Evolutionary conservation across 2,329 filamentous ascomycete genomes (phyloP).

Genomic region (Paramyrothecium sp.): DNA sequence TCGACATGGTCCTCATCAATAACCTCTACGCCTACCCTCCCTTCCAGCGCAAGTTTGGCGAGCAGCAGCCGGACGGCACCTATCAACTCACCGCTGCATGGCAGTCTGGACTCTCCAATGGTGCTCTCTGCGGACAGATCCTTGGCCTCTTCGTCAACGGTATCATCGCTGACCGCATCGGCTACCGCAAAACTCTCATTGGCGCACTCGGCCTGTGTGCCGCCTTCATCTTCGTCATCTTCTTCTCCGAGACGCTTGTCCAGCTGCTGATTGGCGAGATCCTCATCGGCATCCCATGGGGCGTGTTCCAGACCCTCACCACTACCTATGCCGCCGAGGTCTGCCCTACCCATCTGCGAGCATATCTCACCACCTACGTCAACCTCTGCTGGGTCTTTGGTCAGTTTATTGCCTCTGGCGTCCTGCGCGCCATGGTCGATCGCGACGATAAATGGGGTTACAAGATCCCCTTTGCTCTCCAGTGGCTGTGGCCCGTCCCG

Average conservation of each 20-base stretch:
- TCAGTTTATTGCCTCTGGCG: constrained; percentile 42
- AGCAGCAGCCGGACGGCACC: constrained; percentile 26
- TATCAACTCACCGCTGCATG: constrained; percentile 49
- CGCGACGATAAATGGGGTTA: constrained; percentile 40
- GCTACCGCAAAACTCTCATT: constrained; percentile 47
- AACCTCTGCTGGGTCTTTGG: constrained; percentile 52
- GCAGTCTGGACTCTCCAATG: constrained; percentile 51
- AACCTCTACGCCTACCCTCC: constrained; percentile 39
- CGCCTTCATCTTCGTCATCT: constrained; percentile 46
- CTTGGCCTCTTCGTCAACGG: constrained; percentile 50
- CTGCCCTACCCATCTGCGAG: constrained; percentile 42
- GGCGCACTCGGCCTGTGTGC: constrained; percentile 35
- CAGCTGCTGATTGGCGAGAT: constrained; percentile 44
- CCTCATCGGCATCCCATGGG: constrained; percentile 46
- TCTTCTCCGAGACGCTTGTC: constrained; percentile 40
- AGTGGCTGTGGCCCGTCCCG: constrained; percentile 48
- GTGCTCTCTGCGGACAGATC: constrained; percentile 45
- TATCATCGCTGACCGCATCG: constrained; percentile 42
- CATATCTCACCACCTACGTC: constrained; percentile 46
- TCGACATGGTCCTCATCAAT: constrained; percentile 37
- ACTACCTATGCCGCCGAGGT: constrained; percentile 49
- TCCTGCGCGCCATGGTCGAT: constrained; percentile 37
- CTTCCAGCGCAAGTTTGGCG: constrained; percentile 39
- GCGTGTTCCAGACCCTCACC: constrained; percentile 44
- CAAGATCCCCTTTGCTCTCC: constrained; percentile 46